Evolutionary conservation across 1,284 basidiomycete species (phyloP).

Genomic region (Exobasidium cylindrosporum): DNA sequence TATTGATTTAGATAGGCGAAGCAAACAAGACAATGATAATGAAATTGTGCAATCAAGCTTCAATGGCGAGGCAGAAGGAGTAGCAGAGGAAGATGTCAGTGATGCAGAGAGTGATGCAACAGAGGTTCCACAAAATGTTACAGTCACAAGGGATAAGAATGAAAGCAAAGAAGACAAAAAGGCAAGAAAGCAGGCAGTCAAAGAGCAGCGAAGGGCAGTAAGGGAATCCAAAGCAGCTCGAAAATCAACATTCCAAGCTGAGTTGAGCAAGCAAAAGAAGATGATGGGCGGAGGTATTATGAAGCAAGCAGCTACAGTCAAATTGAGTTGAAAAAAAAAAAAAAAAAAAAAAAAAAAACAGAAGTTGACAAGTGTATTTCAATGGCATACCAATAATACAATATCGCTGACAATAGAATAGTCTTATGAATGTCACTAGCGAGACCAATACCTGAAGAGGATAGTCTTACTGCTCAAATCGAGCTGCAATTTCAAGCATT

Average conservation of each 20-base stretch:
- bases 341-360: too few species aligned
- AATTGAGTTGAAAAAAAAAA: not conserved
- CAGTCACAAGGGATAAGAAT: constrained; percentile 32
- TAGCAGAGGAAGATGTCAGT: constrained; percentile 18
- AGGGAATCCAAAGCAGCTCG: not conserved
- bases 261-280: not conserved
- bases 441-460: too few species aligned
- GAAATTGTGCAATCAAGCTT: constrained; percentile 8
- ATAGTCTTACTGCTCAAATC: too few species aligned
- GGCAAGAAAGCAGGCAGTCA: constrained; percentile 80
- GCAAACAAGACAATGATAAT: constrained; percentile 18
- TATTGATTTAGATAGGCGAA: constrained; percentile 15
- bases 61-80: constrained; percentile 14
- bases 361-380: too few species aligned
- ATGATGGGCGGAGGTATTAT: not conserved
- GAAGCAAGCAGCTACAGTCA: not conserved
- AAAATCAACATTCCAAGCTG: constrained; percentile 2
- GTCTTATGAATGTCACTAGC: too few species aligned
- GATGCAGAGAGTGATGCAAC: constrained; percentile 21
- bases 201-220: constrained; percentile 58
- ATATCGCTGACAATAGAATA: too few species aligned
- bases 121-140: constrained; percentile 1
- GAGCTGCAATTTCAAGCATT: too few species aligned
- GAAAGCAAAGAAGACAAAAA: constrained; percentile 85
- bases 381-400: too few species aligned